These are phyloP conservation scores for Aureoboletus auriporus DNA, from an alignment of 768 basidiomycete genomes.

Conservation along the genomic window DNA sequence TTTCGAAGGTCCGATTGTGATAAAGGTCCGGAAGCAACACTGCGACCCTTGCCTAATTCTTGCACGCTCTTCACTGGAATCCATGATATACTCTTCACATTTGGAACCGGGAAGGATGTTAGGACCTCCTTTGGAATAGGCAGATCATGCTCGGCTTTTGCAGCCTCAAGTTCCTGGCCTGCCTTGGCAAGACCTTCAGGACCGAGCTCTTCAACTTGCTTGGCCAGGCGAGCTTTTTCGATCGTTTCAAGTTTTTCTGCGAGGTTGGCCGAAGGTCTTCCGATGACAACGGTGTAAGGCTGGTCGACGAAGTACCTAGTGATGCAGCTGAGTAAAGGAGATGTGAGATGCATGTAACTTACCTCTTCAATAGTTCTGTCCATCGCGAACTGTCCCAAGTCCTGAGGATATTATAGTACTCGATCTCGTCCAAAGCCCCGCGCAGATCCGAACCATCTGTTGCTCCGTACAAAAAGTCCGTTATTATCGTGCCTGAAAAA, in stretches of 20 bases:
- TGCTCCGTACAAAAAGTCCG: slow-evolving; percentile 83
- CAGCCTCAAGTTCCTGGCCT: slow-evolving; percentile 64
- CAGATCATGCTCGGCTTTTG: slow-evolving; percentile 82
- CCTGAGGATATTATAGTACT: slow-evolving; percentile 61
- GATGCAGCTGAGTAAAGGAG: slow-evolving; percentile 4
- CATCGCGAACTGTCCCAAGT: slow-evolving; percentile 75
- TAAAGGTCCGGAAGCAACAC: slow-evolving; percentile 21
- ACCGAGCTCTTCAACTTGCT: slow-evolving; percentile 69
- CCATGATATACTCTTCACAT: slow-evolving; percentile 89
- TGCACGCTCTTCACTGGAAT: slow-evolving; percentile 71
- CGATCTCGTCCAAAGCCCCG: slow-evolving; percentile 73
- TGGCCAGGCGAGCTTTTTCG: slow-evolving; percentile 73
- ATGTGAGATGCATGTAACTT: slow-evolving; percentile 19
- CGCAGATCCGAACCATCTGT: slow-evolving; percentile 77
- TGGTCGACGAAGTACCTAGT: slow-evolving; percentile 76
- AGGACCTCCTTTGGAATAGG: slow-evolving; percentile 81
- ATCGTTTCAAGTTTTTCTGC: slow-evolving; percentile 76
- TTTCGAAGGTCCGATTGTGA: slow-evolving; percentile 47
- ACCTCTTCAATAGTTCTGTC: slow-evolving; percentile 75
- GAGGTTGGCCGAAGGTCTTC: slow-evolving; percentile 83
- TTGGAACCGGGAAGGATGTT: slow-evolving; percentile 84
- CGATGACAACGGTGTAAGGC: slow-evolving; percentile 70
- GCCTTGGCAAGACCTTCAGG: slow-evolving; percentile 74
- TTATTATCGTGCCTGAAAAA: slow-evolving; percentile 70
- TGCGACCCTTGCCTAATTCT: slow-evolving; percentile 53